phyloP scores from a whole-genome alignment of 2,329 filamentous ascomycete species.

The Penicillium sumatraense region DNA sequence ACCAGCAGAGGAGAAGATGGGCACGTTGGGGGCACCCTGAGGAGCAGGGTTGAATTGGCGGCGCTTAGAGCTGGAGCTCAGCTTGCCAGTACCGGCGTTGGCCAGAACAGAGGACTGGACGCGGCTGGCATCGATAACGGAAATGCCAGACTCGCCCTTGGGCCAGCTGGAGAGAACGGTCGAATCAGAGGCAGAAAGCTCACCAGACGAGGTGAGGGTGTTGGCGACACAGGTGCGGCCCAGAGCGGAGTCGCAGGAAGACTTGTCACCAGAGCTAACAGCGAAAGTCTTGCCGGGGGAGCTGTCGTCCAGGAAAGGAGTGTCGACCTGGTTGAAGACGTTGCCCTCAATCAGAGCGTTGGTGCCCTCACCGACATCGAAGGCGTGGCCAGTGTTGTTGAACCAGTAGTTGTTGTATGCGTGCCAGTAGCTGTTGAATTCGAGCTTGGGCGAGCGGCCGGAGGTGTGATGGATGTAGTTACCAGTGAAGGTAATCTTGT shows the following conservation, averaged over 20 bases:
- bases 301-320: constrained; percentile 37
- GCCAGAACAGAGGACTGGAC: constrained; percentile 34
- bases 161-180: constrained; percentile 37
- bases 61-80: constrained; percentile 11
- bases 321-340: constrained; percentile 48
- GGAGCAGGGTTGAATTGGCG: constrained; percentile 7
- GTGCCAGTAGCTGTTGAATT: constrained; percentile 59
- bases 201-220: constrained; percentile 33
- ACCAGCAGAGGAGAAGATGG: constrained; percentile 11
- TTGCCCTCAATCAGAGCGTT: constrained; percentile 52
- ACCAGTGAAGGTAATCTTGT: constrained; percentile 61
- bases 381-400: constrained; percentile 50
- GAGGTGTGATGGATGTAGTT: constrained; percentile 65
- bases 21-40: background rate
- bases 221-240: constrained; percentile 36
- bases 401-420: constrained; percentile 47
- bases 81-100: constrained; percentile 38
- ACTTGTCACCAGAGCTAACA: constrained; percentile 20
- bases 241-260: constrained; percentile 29
- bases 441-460: constrained; percentile 62
- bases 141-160: constrained; percentile 33
- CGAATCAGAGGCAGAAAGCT: constrained; percentile 32
- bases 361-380: constrained; percentile 37
- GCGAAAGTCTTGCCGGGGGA: constrained; percentile 34
- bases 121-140: constrained; percentile 27